These are phyloP conservation scores for Neurospora sp. DNA, from an alignment of 495 filamentous ascomycete species.

Conservation along the genomic window DNA sequence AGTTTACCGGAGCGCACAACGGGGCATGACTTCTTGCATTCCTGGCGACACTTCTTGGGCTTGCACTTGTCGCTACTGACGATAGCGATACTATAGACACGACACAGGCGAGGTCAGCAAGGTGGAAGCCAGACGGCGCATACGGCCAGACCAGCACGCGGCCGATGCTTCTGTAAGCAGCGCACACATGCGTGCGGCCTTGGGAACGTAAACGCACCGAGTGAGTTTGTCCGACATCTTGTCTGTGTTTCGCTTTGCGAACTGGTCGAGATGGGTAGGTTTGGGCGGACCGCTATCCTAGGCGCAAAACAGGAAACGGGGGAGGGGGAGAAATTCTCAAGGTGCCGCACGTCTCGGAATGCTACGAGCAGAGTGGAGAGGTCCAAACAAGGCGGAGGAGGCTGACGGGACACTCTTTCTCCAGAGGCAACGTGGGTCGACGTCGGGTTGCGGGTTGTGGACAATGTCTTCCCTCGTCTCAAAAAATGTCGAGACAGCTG, in stretches of 20 bases:
- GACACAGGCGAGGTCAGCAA: not conserved
- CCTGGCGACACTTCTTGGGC: conserved; percentile 77
- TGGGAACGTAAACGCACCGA: conserved; percentile 42
- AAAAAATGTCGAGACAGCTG: conserved; percentile 6
- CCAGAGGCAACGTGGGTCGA: conserved; percentile 11
- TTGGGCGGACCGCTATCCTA: not conserved
- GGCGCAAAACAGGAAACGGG: not conserved
- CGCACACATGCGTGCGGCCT: not conserved
- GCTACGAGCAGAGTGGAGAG: not conserved
- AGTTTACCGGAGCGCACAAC: conserved; percentile 94
- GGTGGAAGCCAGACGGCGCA: not conserved
- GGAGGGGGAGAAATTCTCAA: not conserved
- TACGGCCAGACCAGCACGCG: not conserved
- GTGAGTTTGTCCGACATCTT: conserved; percentile 82
- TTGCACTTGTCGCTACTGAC: conserved; percentile 99
- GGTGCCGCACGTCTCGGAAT: conserved; percentile 1
- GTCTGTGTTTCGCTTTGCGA: conserved; percentile 5
- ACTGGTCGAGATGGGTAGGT: conserved; percentile 3
- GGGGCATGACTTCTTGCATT: conserved; percentile 99
- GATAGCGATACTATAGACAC: conserved; percentile 73
- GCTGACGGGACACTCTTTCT: not conserved
- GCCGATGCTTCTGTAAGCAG: not conserved
- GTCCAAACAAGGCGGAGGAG: not conserved
- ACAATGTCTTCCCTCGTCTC: not conserved
- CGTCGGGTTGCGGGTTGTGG: not conserved